Percentiles rank a stretch among this genome's conserved stretches.
Conservation (phyloP, 108 stramenopile genomes). For the Conticribra weissflogii region DNA sequence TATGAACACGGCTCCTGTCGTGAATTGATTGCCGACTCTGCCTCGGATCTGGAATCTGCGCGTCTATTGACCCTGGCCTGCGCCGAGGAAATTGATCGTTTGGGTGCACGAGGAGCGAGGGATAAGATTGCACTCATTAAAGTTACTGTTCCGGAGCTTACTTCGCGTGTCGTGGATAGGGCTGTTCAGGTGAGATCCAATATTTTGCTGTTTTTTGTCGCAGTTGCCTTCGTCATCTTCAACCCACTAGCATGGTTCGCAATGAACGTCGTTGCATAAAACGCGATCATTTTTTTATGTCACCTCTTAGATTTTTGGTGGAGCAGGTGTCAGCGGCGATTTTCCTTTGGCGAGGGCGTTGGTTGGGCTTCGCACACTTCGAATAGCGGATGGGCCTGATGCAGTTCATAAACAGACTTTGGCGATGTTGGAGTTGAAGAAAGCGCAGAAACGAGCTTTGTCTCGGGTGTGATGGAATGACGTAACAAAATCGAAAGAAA, state of each 20-base stretch:
- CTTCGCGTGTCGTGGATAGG: slow-evolving; percentile 83
- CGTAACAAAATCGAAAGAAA: too few species aligned
- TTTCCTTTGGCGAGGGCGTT: slow-evolving; percentile 77
- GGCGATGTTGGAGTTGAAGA: slow-evolving; percentile 73
- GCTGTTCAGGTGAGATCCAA: slow-evolving; percentile 72
- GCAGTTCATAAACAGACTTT: slow-evolving; percentile 88
- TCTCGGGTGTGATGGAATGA: slow-evolving; percentile 17
- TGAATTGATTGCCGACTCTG: slow-evolving; percentile 84
- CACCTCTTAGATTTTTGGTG: slow-evolving; percentile 78
- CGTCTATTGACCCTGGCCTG: slow-evolving; percentile 78
- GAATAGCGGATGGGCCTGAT: slow-evolving; percentile 98
- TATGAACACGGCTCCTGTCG: slow-evolving; percentile 81
- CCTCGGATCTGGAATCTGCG: slow-evolving; percentile 75
- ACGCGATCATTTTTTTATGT: slow-evolving; percentile 28
- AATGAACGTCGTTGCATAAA: too few species aligned
- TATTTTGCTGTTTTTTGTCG: neutral
- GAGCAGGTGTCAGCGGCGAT: slow-evolving; percentile 87
- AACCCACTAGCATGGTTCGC: too few species aligned
- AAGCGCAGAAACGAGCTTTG: slow-evolving; percentile 30
- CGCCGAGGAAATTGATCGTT: slow-evolving; percentile 71
- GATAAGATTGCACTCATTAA: slow-evolving; percentile 88
- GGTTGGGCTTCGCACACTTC: slow-evolving; percentile 82
- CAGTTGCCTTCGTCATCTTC: neutral
- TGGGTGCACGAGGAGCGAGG: slow-evolving; percentile 64
- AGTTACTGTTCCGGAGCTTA: slow-evolving; percentile 82